A percentile compares a stretch with the other conserved stretches of the same genome.
Evolutionary conservation across 805 yeast species (phyloP).

Genomic region (Yarrowia yakushimensis): DNA sequence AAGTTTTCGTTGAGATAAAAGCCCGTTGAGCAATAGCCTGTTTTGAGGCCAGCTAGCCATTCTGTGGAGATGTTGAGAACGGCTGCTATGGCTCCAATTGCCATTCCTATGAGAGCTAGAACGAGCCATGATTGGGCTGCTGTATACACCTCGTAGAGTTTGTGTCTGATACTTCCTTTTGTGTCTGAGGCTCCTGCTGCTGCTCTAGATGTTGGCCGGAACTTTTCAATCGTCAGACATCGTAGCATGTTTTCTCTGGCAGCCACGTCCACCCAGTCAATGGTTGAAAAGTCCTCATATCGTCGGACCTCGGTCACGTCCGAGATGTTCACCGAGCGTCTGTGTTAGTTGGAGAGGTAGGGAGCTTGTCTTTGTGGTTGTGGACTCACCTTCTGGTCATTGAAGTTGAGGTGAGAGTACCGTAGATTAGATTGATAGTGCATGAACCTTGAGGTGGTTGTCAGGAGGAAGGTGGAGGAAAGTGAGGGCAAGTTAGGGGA

Average conservation of each 20-base stretch:
- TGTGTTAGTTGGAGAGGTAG: background rate
- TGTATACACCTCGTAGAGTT: constrained; percentile 29
- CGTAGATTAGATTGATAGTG: background rate
- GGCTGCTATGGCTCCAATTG: constrained; percentile 82
- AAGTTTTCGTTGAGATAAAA: constrained; percentile 69
- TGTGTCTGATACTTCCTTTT: constrained; percentile 21
- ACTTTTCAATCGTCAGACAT: constrained; percentile 29
- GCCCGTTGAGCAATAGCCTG: constrained; percentile 70
- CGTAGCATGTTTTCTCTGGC: constrained; percentile 35
- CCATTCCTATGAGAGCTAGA: constrained; percentile 67
- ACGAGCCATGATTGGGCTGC: constrained; percentile 65
- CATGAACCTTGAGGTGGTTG: constrained; percentile 6
- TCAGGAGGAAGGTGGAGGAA: background rate
- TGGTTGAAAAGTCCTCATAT: constrained; percentile 47
- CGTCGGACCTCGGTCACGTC: constrained; percentile 41
- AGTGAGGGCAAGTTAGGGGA: background rate
- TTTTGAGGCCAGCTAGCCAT: constrained; percentile 73
- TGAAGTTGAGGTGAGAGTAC: too few relatives aligned
- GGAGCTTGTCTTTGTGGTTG: too few relatives aligned
- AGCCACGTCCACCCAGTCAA: constrained; percentile 62
- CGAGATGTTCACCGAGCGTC: constrained; percentile 14
- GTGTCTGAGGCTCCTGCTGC: constrained; percentile 27
- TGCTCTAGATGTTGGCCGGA: constrained; percentile 21
- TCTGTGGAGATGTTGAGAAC: constrained; percentile 76
- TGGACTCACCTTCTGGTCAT: constrained; percentile 18